Base-by-base conservation (phyloP, 495 filamentous ascomycete species). In the Pyrenula massariospora region DNA sequence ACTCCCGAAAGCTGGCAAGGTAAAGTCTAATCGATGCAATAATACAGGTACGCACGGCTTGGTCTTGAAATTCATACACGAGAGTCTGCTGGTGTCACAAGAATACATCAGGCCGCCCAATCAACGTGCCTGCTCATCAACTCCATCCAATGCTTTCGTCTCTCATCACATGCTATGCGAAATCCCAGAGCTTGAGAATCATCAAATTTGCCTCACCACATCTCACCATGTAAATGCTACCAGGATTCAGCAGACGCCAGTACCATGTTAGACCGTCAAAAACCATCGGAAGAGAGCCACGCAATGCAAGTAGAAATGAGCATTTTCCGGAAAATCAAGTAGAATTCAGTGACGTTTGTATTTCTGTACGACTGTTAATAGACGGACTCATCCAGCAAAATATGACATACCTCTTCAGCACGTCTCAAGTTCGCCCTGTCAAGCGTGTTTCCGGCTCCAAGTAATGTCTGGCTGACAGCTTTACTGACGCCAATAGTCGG, bases 371-470 rank as follows among this genome's bases (percentile, higher is more conserved):
- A 15, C 15, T 42, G 31, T 42, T 42, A 42, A 15, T 42, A 42
- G 31, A 42, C 15, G 8, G 15, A 42, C 31, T 42, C 5, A 15
- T 42, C 15, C 15, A 42, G 31, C 8, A 8, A 42, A 42, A 42
- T 15, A 22, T 48, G 68, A 73, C 88, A 83, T 73, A 93, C 90
- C 75, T 95, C 90, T 60, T 97, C 92, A 59, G 93, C 82, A 64
- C 85, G 81, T 62, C 87, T 81, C 61, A 84, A 74, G 68, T 95
- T 91, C 62, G 82, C 79, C 36, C 86, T 87, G 70, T 99, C 94
- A 62, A 97, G 66, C 50, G 87, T 83, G 68, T 97, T 99, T 2
- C 89, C 91, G n/a, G 91, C 91, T 21, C 94, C 94, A 68, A 96
- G 73, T 59, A 97, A 70, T 20, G 91, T 88, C 70, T 93, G 86